Percentiles rank a stretch among this genome's conserved stretches.
Evolutionary conservation across 108 stramenopile genomes (phyloP).

Genomic region (Aurantiochytrium sp.): DNA sequence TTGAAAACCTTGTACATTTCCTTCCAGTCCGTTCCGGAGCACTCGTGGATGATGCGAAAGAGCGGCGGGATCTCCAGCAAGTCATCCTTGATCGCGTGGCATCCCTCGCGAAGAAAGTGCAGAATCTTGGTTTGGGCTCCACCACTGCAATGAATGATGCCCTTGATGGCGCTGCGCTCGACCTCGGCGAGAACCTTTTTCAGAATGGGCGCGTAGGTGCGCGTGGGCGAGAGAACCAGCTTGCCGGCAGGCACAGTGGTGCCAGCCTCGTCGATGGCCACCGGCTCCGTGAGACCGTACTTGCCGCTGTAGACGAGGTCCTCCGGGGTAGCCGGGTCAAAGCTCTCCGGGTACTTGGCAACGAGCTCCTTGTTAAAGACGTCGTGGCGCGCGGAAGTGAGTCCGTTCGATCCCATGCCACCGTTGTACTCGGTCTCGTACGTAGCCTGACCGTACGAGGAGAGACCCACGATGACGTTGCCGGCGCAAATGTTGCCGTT

Average conservation of each 20-base stretch:
- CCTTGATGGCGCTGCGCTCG: not conserved
- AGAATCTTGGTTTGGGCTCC: slow-evolving; percentile 22
- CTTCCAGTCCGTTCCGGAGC: not conserved
- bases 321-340: not conserved
- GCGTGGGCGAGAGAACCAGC: slow-evolving; percentile 21
- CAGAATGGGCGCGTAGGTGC: slow-evolving; percentile 21
- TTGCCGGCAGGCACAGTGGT: slow-evolving; percentile 12
- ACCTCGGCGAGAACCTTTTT: not conserved
- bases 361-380: slow-evolving; percentile 20
- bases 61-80: slow-evolving; percentile 3
- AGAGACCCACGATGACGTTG: slow-evolving; percentile 16
- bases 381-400: slow-evolving; percentile 23
- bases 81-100: slow-evolving; percentile 12
- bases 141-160: slow-evolving; percentile 14
- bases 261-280: not conserved
- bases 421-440: slow-evolving; percentile 25
- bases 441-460: slow-evolving; percentile 17
- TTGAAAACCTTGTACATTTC: slow-evolving; percentile 27
- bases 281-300: not conserved
- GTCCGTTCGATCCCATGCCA: slow-evolving; percentile 25
- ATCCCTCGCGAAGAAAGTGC: not conserved
- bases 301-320: slow-evolving; percentile 20
- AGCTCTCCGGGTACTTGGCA: slow-evolving; percentile 13
- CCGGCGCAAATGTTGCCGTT: slow-evolving; percentile 17
- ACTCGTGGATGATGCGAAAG: slow-evolving; percentile 4